Evolutionary conservation across 2,329 filamentous ascomycete species (phyloP), one percentile per base, ranked within the genome.

Genomic region (Hymenoscyphus repandus): DNA sequence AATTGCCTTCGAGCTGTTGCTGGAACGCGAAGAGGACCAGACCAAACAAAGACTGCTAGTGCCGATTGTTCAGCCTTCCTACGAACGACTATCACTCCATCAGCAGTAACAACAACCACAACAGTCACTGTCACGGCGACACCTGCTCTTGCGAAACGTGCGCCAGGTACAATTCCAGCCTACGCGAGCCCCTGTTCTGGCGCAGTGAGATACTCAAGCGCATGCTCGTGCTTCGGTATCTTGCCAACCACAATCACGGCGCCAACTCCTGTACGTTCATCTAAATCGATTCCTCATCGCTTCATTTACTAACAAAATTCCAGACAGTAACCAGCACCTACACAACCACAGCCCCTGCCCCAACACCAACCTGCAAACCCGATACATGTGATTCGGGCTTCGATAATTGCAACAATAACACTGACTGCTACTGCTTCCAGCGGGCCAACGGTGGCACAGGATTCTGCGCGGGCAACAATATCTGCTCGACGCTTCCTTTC

Each of bases 141-240:
- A 31, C 31, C 50, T 15, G 22, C 11, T 6, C 20, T 43, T 15
- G 37, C 17, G 15, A 51, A 51, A 36, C 40, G 51, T 40, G 38
- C 20, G 7, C 18, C 37, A 15, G 22, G 41, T 18, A 20, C 36
- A 12, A 53, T 64, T 44, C 63, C 63, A 6, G 32, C 45, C 6
- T 65, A 64, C 52, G 61, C 62, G 3, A 51, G 42, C 7, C 41
- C 49, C 17, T 65, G 62, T 42, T 45, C 44, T 3, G 54, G 51
- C 45, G 33, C 43, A 2, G 40, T 42, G 17, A 54, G 45, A 11
- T 64, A 62, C 45, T 56, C 49, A 4, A 61, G 57, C 40, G 62
- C 58, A 9, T 64, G 62, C 40, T 58, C 52, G 11, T 64, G 63
- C 47, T 37, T 59, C 15, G 62, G 60, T 13, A 43, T 62, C 27